phyloP scores from a whole-genome alignment of 225 moss, liverwort and hornwort genomes.

The Thuidium tamariscinum region DNA sequence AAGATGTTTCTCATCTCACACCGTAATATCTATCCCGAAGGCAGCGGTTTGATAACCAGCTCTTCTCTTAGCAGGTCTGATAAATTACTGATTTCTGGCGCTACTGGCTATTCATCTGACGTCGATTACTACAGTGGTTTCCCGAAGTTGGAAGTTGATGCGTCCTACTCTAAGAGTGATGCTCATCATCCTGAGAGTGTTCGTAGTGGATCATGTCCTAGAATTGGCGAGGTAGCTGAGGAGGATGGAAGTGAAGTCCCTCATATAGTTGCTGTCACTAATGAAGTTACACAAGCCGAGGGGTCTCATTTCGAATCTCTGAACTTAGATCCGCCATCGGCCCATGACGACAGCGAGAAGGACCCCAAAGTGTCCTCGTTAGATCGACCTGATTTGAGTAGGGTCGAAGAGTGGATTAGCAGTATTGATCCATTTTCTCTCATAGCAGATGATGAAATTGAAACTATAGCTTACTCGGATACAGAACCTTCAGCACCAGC shows the following conservation, averaged over 20 bases:
- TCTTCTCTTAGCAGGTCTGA: constrained; percentile 11
- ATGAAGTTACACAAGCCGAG: background rate
- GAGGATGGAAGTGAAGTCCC: background rate
- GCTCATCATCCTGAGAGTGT: constrained; percentile 21
- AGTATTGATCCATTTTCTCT: constrained; percentile 34
- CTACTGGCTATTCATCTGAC: constrained; percentile 36
- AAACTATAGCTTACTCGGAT: constrained; percentile 14
- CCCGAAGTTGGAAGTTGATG: constrained; percentile 4
- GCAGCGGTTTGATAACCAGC: background rate
- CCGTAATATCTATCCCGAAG: constrained; percentile 24
- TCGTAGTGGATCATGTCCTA: constrained; percentile 4
- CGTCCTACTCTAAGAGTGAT: constrained; percentile 6
- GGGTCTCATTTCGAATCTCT: background rate
- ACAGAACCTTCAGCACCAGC: constrained; percentile 47
- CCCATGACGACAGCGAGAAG: background rate
- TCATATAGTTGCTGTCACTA: background rate
- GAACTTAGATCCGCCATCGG: background rate
- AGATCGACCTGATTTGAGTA: constrained; percentile 31
- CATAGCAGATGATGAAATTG: constrained; percentile 34
- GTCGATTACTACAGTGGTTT: constrained; percentile 20
- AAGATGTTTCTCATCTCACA: constrained; percentile 29
- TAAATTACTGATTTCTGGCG: constrained; percentile 1
- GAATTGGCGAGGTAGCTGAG: constrained; percentile 2
- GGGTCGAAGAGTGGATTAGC: constrained; percentile 86
- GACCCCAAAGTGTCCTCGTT: background rate